Base-by-base conservation (phyloP, 2,329 filamentous ascomycete genomes). In the Berkeleyomyces basicola region DNA sequence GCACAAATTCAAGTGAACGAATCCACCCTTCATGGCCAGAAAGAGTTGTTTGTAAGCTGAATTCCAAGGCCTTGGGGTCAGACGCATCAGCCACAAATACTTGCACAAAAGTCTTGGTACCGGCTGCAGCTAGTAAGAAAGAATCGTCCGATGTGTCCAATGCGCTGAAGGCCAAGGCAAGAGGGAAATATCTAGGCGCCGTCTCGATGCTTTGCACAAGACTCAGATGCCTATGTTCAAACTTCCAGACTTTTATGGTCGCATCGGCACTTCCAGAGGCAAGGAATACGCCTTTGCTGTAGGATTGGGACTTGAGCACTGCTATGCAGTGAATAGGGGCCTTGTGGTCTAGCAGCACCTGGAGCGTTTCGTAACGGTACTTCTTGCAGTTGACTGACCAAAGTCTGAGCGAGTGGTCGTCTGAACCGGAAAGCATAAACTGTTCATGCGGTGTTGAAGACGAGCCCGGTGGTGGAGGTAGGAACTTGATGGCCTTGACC, bases 11-110 rank as follows among this genome's bases (percentile, higher is more conserved):
- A 10, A 99, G 77, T 11, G 90, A 92, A 58, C 92, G 81, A 57
- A 99, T 84, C 93, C 93, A 99, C 63, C 88, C 92, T 73, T 99
- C 93, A 69, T 99, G 93, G 3, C 93, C 93, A 0, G 83, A 80
- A 23, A 99, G 79, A 0, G 85, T 91, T 10, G 90, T 87, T 65
- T 87, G 85, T 6, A 87, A 78, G 37, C 79, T 77, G 68, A 96
- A 96, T 0, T 80, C 73, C 2, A 72, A 37, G 11, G 36, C n/a
- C 1, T 71, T 68, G 5, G 72, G 68, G 14, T 68, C 61, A 5
- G 71, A 69, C 42, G 76, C 69, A 4, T 80, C 75, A 1, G 85
- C 78, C 44, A 86, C 81, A 67, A 87, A 92, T 9, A 97, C 78
- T 68, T 96, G 90, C 57, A 99, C 82, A n/a, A 78, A 81, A 63